phyloP scores from a whole-genome alignment of 208 protist species.

The Crithidia expoeki region DNA sequence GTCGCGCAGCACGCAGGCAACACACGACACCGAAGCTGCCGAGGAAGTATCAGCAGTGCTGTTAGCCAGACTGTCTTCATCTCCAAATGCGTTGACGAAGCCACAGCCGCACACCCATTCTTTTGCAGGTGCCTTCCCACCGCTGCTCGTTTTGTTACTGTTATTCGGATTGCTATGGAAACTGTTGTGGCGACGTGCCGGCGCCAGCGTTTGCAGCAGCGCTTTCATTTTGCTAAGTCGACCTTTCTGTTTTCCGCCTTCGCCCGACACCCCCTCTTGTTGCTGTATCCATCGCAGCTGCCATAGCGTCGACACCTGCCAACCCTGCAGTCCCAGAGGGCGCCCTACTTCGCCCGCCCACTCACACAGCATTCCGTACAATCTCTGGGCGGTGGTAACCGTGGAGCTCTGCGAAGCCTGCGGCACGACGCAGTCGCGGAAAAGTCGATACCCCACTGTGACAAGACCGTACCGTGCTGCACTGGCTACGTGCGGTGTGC shows the following conservation, averaged over 20 bases:
- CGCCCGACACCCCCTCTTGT: not conserved
- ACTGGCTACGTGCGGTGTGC: not conserved
- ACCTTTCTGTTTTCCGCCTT: not conserved
- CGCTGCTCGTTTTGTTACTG: no score
- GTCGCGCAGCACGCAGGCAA: conserved; percentile 46
- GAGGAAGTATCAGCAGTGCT: no score
- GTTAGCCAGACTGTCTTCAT: no score
- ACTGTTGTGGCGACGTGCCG: not conserved
- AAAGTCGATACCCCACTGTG: conserved; percentile 34
- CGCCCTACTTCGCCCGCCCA: conserved; percentile 38
- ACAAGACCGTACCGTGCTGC: conserved; percentile 49
- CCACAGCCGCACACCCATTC: conserved; percentile 67
- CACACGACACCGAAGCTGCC: conserved; percentile 23
- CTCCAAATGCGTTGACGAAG: conserved; percentile 20
- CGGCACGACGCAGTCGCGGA: conserved; percentile 25
- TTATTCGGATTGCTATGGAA: no score
- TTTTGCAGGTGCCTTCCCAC: not conserved
- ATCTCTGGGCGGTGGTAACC: conserved; percentile 22
- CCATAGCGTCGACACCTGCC: conserved; percentile 28
- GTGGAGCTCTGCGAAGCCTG: conserved; percentile 8
- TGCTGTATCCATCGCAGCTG: conserved; percentile 31
- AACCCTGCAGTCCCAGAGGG: conserved; percentile 33
- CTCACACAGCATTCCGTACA: conserved; percentile 23
- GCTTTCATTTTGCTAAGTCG: not conserved
- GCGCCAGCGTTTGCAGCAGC: not conserved